These are phyloP conservation scores for Teunomyces panamensis DNA, from an alignment of 805 yeast species.

Conservation along the genomic window DNA sequence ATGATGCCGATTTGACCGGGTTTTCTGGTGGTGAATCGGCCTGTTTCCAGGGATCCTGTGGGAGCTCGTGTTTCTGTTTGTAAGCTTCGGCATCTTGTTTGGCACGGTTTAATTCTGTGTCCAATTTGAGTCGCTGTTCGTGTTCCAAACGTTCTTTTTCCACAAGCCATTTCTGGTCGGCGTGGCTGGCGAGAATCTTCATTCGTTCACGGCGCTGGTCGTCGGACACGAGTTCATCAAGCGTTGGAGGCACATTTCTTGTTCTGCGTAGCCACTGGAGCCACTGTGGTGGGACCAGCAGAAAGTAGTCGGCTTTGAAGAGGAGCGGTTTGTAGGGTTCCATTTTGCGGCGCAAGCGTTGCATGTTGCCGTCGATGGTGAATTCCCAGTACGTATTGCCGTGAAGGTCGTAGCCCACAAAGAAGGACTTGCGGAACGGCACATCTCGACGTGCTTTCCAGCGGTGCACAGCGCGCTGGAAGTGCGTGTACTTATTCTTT, in stretches of 20 bases:
- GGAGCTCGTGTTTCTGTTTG: too few relatives aligned
- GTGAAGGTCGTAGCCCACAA: constrained; percentile 73
- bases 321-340: constrained; percentile 50
- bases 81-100: constrained; percentile 13
- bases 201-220: constrained; percentile 52
- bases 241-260: constrained; percentile 55
- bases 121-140: constrained; percentile 28
- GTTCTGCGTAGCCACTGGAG: constrained; percentile 74
- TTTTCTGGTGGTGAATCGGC: constrained; percentile 24
- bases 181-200: constrained; percentile 47
- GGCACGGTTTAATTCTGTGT: constrained; percentile 29
- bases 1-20: constrained; percentile 37
- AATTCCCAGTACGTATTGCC: constrained; percentile 90
- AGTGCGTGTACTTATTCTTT: constrained; percentile 45
- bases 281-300: constrained; percentile 70
- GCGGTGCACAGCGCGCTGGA: constrained; percentile 48
- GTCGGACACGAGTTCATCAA: constrained; percentile 61
- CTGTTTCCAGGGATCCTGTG: constrained; percentile 34
- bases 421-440: constrained; percentile 69
- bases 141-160: constrained; percentile 36
- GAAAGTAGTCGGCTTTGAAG: constrained; percentile 56
- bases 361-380: constrained; percentile 50
- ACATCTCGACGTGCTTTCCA: constrained; percentile 61
- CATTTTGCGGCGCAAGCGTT: constrained; percentile 58
- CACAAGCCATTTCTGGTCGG: constrained; percentile 39